Evolutionary conservation across 345 rosid genomes (phyloP), one percentile per base, ranked within the genome.

Genomic region (Citrus cavaleriei): DNA sequence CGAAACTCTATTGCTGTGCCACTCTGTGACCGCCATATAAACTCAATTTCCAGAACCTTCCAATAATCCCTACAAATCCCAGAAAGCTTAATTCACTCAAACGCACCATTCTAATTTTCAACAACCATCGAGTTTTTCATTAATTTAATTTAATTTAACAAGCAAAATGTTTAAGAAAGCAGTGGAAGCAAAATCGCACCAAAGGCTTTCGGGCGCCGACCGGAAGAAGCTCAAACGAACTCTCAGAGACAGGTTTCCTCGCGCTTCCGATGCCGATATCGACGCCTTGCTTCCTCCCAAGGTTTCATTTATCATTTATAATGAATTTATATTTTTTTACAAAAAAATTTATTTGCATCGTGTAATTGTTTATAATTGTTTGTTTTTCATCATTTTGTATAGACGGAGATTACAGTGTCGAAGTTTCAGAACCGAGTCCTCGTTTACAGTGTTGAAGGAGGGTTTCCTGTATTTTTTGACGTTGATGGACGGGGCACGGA

Each of bases 201-300:
- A 96, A 87, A 86, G 98, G 75, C 97, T 96, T 61, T 96, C 99
- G 6, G 99, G 99, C 66, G 99, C 98, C 3, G 99, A 96, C 82
- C 83, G 86, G 80, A 96, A 94, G 85, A 96, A 94, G 87, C 92
- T 96, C 55, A 93, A 86, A 24, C 91, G 99, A 57, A 83, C 86
- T 14, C 65, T 96, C 81, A 85, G 90, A 18, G 95, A 85, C 74
- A 86, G 78, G 82, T 91, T 96, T 81, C 87, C 87, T 46, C 85
- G 91, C 63, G 86, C 90, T 80, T 89, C 97, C 65, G 97, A 92
- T 79, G 83, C 90, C 24, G 94, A 89, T 40, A 81, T 94, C 74
- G 99, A 96, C 80, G 68, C 72, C 35, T 83, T 96, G 28, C 90
- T 96, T 73, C 99, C 98, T 81, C 90, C 95, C 32, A 96, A 96